These are phyloP conservation scores for Curvularia hawaiiensis DNA, from an alignment of 2,329 filamentous ascomycete species.

Conservation along the genomic window DNA sequence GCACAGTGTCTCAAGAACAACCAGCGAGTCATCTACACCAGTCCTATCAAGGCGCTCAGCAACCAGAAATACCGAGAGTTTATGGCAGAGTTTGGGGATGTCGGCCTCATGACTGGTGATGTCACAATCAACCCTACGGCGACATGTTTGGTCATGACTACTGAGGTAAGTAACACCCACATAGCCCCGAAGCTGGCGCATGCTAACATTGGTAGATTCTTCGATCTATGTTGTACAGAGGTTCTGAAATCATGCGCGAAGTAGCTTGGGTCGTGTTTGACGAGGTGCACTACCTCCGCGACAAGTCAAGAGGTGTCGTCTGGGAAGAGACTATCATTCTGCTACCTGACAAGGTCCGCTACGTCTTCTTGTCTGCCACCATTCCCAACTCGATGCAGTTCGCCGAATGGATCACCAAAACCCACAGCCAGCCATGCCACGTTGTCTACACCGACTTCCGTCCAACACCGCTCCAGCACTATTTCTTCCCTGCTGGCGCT, in stretches of 20 bases:
- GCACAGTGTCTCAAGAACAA: constrained; percentile 97
- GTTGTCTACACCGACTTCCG: constrained; percentile 99
- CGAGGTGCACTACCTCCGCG: constrained; percentile 98
- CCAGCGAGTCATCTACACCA: constrained; percentile 98
- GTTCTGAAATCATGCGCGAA: constrained; percentile 99
- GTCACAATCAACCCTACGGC: constrained; percentile 99
- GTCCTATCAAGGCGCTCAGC: constrained; percentile 97
- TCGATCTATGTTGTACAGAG: constrained; percentile 96
- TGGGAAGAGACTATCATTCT: constrained; percentile 99
- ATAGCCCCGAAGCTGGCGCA: not conserved
- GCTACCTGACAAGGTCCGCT: constrained; percentile 96
- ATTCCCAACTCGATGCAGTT: constrained; percentile 99
- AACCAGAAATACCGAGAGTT: constrained; percentile 99
- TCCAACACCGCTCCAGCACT: constrained; percentile 94
- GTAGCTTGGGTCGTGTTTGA: constrained; percentile 99
- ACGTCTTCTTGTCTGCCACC: constrained; percentile 96
- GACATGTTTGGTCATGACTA: constrained; percentile 98
- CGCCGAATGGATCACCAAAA: constrained; percentile 98
- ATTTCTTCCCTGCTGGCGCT: constrained; percentile 92
- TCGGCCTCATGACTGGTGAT: constrained; percentile 98
- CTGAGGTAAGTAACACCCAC: constrained; percentile 61
- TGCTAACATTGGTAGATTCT: constrained; percentile 69
- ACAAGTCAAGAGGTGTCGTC: constrained; percentile 91
- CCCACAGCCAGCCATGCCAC: constrained; percentile 95
- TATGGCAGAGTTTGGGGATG: constrained; percentile 91